Evolutionary conservation across 805 yeast genomes (phyloP), one percentile per base, ranked within the genome.

Genomic region (Diddensiella caesifluorescens): DNA sequence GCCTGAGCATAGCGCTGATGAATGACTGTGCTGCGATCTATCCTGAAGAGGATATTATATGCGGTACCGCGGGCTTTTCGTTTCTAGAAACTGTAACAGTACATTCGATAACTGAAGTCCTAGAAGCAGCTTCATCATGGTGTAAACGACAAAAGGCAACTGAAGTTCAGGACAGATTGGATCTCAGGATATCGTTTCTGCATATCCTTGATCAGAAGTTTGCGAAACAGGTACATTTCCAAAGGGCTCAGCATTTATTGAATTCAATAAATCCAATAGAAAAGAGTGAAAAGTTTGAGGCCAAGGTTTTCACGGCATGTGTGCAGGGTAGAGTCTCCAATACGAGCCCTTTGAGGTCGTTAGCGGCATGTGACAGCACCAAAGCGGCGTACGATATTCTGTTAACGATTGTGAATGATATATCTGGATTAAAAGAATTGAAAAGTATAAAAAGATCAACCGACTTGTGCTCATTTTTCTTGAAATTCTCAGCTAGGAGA

Each of bases 1-100:
- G 49, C 10, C 30, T 48, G 25, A 34, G 46, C 20, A 44, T 50
- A 6, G 42, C 39, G 10, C 30, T 41, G 18, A 46, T 51, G 34
- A 44, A 43, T 16, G 53, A 49, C 5, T 35, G 46, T n/a, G 45
- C 48, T 2, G 59, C 55, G 0, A 45, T 61, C 4, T 55, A 53
- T 37, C 49, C 52, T 7, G 67, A 62, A 37, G 67, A 62, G 40
- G 68, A 63, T 30, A 50, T 62, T 22, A 54, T 57, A 21, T 15
- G 39, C 19, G 75, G 80, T 50, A 68, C 70, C 10, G 76, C 80
- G 79, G 79, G 77, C 28, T 68, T 70, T 53, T 67, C 71, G 46
- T 62, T 70, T 28, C 64, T 66, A 5, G 54, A 52, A 25, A 44
- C 43, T 7, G 30, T 44, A 3, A 49, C 51, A 2, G 38, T 47